phyloP scores from a whole-genome alignment of 257 asterid genomes.

The Capsicum baccatum region DNA sequence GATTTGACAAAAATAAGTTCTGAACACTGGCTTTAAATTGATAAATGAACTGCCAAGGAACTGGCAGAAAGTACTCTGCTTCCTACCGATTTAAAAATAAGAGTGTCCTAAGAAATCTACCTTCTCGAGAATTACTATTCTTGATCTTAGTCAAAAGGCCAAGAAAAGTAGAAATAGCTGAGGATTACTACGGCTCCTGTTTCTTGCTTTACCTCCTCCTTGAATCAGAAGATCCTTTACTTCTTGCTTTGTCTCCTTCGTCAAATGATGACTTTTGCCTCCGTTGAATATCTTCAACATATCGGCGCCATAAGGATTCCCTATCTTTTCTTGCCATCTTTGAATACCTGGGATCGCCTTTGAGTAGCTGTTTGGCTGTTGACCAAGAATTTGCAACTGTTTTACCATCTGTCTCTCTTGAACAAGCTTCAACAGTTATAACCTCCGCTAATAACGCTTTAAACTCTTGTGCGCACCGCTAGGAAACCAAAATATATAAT shows the following conservation, averaged over 20 bases:
- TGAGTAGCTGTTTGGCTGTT: conserved; percentile 75
- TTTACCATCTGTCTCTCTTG: conserved; percentile 74
- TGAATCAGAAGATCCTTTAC: conserved; percentile 50
- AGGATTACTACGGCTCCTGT: neutral
- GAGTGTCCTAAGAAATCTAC: neutral
- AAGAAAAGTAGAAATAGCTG: conserved; percentile 38
- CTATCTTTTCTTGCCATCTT: conserved; percentile 88
- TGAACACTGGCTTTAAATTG: neutral
- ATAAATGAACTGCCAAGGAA: neutral
- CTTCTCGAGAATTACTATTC: neutral
- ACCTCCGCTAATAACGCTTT: conserved; percentile 64
- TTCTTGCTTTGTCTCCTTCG: conserved; percentile 59
- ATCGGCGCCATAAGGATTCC: conserved; percentile 85
- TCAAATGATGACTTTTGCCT: conserved; percentile 55
- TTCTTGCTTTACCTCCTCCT: conserved; percentile 24
- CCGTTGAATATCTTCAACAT: conserved; percentile 74
- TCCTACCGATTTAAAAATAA: neutral
- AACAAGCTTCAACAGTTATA: conserved; percentile 65
- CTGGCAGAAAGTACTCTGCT: neutral
- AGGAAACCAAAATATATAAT: conserved; percentile 18
- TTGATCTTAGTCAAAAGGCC: no score
- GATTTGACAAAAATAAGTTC: conserved; percentile 1
- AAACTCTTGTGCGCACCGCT: conserved; percentile 76
- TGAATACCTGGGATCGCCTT: conserved; percentile 73
- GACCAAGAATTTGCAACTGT: conserved; percentile 85